Base-by-base conservation (phyloP, 2,329 filamentous ascomycete species). In the Beauveria rudraprayagi region DNA sequence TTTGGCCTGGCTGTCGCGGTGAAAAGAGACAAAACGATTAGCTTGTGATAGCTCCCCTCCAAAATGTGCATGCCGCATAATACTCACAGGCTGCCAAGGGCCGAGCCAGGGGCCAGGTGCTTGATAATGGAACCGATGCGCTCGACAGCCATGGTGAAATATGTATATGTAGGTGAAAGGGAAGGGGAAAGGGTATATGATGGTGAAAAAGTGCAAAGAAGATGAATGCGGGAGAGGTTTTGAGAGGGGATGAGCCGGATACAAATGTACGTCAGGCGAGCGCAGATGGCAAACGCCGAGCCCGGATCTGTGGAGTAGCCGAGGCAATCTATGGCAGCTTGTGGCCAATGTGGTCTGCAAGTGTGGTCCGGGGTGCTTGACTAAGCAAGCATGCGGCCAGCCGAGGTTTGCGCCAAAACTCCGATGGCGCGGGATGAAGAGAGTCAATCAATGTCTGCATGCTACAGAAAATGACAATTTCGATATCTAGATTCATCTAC, bases 81-180 rank as follows among this genome's bases (percentile, higher is more conserved):
- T 47, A 70, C 88, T 80, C 83, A 96, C 92, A 97, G 90, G 64
- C 86, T 79, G 68, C 85, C 83, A 66, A 97, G 75, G 54, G 85
- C 86, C 69, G 86, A 86, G 67, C 83, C 84, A 56, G 91, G 89
- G 63, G 88, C 81, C 72, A 97, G 81, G 75, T 97, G 92, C 78
- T 88, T 92, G 69, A 96, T 83, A 70, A 97, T 89, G 66, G 89
- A 92, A 70, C 85, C 89, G 68, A 97, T 86, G 76, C 92, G 86
- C 80, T 96, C 91, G 64, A 87, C 83, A 67, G 91, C 88, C 90
- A 93, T 94, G 69, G 67, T 80, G 74, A 63, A 55, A 40, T n/a
- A 57, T 50, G 44, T 57, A 24, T 57, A 14, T 22, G n/a, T 34
- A 26, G 16, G 8, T 51, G n/a, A n/a, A 40, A 17, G 60, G 19